These are phyloP conservation scores for Pseudozyma flocculosa DNA, from an alignment of 1,284 basidiomycete genomes.

Conservation along the genomic window DNA sequence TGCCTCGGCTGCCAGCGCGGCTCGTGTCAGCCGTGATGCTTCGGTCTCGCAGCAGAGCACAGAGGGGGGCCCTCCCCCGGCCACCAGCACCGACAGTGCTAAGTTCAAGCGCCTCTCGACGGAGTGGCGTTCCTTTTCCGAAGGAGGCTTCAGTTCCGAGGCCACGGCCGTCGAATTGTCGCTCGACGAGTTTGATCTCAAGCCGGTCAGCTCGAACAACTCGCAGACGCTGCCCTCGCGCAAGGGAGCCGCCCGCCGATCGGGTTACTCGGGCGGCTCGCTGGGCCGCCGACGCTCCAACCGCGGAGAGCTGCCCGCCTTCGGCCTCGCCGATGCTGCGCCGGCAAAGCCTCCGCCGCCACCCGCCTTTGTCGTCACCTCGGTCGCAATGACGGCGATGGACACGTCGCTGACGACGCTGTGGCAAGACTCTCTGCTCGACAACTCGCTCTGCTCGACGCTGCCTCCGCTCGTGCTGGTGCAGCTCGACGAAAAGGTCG, in stretches of 20 bases:
- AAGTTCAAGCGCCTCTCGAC: background rate
- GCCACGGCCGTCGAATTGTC: slow-evolving; percentile 15
- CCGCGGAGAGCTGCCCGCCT: background rate
- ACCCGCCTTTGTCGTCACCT: slow-evolving; percentile 3
- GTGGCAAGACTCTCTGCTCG: slow-evolving; percentile 36
- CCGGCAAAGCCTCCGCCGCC: background rate
- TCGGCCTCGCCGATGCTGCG: background rate
- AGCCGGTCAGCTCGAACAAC: background rate
- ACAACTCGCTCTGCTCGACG: slow-evolving; percentile 7
- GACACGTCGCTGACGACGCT: slow-evolving; percentile 10
- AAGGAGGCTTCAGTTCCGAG: slow-evolving; percentile 22
- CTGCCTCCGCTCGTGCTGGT: slow-evolving; percentile 21
- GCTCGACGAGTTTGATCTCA: slow-evolving; percentile 11
- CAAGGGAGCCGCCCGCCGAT: slow-evolving; percentile 1
- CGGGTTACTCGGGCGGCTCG: background rate
- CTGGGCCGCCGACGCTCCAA: background rate
- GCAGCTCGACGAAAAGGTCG: slow-evolving; percentile 8
- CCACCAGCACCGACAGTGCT: too few relatives aligned
- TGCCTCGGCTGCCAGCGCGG: too few relatives aligned
- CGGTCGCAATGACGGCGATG: background rate
- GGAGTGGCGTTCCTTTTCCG: slow-evolving; percentile 22
- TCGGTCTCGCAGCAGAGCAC: too few relatives aligned
- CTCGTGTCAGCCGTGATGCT: too few relatives aligned
- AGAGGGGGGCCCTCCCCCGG: too few relatives aligned
- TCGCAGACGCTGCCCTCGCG: slow-evolving; percentile 2